phyloP scores from a whole-genome alignment of 257 asterid genomes.

The Buddleja alternifolia region DNA sequence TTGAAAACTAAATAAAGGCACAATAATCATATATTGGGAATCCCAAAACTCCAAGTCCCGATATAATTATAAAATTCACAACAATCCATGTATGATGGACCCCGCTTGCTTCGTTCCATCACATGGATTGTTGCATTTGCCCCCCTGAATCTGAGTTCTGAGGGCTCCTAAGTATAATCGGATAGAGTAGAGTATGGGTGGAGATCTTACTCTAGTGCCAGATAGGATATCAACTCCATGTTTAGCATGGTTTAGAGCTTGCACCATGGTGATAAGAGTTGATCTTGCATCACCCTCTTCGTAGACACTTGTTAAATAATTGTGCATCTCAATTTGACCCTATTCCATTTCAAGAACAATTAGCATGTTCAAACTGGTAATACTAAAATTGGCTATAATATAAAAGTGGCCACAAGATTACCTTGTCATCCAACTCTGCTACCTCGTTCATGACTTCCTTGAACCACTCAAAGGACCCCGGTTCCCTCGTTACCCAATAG shows the following conservation, averaged over 20 bases:
- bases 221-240: constrained; percentile 95
- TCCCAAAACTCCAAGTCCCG: no score
- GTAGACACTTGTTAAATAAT: constrained; percentile 86
- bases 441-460: constrained; percentile 93
- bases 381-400: not conserved
- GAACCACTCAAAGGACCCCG: constrained; percentile 95
- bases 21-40: not conserved
- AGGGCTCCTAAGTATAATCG: no score
- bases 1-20: not conserved
- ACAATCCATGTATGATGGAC: no score
- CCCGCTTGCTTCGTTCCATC: no score
- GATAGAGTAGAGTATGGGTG: not conserved
- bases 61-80: no score
- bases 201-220: constrained; percentile 75
- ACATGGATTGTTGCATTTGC: no score
- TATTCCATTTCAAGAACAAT: constrained; percentile 33
- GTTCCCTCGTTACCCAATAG: constrained; percentile 96
- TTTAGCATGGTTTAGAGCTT: constrained; percentile 93
- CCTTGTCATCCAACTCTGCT: constrained; percentile 93
- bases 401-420: constrained; percentile 28
- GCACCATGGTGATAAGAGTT: constrained; percentile 94
- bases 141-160: no score
- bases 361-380: not conserved
- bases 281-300: constrained; percentile 98
- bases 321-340: constrained; percentile 98